Conservation (phyloP, 169 alveolate genomes). For the Amoebophrya sp. region DNA sequence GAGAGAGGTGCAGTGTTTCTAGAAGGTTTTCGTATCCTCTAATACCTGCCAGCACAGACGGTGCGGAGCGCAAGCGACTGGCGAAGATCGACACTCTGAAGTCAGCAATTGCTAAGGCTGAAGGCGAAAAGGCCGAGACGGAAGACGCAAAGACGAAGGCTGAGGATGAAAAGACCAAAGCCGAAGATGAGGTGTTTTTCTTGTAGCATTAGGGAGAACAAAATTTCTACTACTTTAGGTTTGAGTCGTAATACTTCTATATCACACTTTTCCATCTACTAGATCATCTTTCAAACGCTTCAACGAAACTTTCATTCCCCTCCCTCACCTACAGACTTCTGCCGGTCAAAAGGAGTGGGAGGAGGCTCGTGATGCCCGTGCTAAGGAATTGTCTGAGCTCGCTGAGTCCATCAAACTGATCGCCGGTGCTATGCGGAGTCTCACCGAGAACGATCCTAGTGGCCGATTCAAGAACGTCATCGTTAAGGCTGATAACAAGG, state of each 20-base stretch:
- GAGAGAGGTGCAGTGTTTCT: no score
- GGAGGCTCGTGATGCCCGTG: neutral
- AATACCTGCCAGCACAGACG: neutral
- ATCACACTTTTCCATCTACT: no score
- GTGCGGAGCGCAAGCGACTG: neutral
- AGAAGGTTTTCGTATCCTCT: no score
- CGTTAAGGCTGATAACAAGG: no score
- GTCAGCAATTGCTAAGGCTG: neutral
- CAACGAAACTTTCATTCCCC: no score
- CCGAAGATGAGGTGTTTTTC: neutral
- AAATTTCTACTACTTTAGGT: no score
- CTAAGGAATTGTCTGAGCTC: neutral
- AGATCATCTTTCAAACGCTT: no score
- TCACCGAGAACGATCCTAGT: neutral
- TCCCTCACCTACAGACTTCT: neutral
- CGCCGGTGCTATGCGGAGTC: neutral
- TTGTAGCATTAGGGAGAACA: no score
- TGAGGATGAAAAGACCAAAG: neutral
- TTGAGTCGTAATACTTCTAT: no score
- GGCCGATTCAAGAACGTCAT: neutral
- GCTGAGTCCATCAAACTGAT: neutral
- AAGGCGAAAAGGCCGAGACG: neutral
- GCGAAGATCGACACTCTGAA: neutral
- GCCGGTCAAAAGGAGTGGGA: neutral
- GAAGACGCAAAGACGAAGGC: neutral